Conservation (phyloP, 78 protist genomes). For the Protostelium mycophagum region DNA sequence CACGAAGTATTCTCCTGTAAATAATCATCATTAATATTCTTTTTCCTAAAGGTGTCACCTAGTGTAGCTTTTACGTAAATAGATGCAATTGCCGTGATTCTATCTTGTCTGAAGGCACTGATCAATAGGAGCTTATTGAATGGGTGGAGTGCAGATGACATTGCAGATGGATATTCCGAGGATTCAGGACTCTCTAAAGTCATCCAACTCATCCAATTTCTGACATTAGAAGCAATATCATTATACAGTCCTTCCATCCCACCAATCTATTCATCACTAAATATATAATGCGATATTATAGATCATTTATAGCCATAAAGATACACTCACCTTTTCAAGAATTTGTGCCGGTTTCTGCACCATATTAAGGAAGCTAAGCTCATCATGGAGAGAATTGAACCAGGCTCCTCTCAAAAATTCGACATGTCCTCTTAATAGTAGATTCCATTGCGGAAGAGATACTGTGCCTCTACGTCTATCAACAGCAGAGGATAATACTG, state of each 20-base stretch:
- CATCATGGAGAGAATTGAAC: not conserved
- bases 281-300: no score
- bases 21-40: no score
- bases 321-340: not conserved
- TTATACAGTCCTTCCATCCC: not conserved
- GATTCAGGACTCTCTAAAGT: slow-evolving; percentile 13
- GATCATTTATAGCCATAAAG: no score
- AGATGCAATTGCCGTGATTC: slow-evolving; percentile 64
- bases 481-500: not conserved
- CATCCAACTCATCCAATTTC: not conserved
- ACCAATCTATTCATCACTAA: not conserved
- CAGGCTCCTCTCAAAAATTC: not conserved
- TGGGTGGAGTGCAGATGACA: not conserved
- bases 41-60: slow-evolving; percentile 29
- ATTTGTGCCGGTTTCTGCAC: not conserved
- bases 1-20: no score
- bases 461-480: not conserved
- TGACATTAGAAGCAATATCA: not conserved
- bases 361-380: not conserved
- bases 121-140: slow-evolving; percentile 12
- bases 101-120: slow-evolving; percentile 83
- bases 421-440: not conserved
- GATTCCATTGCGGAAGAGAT: not conserved
- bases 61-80: slow-evolving; percentile 26
- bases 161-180: slow-evolving; percentile 10